Conservation (phyloP, 2,329 filamentous ascomycete genomes). For the Zymoseptoria passerinii region DNA sequence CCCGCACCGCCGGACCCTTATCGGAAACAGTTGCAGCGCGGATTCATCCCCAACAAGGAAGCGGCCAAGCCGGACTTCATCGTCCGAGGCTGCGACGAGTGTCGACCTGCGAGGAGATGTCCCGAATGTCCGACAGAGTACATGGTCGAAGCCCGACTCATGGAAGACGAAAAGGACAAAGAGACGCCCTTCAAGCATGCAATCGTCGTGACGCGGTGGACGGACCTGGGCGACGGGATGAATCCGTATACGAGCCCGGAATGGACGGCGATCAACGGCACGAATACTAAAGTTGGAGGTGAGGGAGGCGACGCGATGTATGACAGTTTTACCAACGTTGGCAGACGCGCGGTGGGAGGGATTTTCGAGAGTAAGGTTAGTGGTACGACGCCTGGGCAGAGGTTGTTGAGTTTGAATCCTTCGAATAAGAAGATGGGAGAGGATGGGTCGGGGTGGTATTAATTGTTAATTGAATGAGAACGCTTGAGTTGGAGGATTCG, state of each 20-base stretch:
- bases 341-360: conserved; percentile 49
- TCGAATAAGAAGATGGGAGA: conserved; percentile 47
- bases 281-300: conserved; percentile 21
- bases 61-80: conserved; percentile 38
- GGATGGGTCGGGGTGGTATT: conserved; percentile 46
- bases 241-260: conserved; percentile 42
- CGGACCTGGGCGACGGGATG: conserved; percentile 50
- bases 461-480: neutral
- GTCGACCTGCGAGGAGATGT: conserved; percentile 52
- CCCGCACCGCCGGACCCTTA: conserved; percentile 39
- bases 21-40: conserved; percentile 35
- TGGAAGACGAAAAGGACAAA: conserved; percentile 44
- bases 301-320: conserved; percentile 29
- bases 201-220: conserved; percentile 54
- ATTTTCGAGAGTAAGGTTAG: conserved; percentile 51
- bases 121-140: conserved; percentile 57
- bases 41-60: conserved; percentile 28
- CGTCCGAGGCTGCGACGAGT: conserved; percentile 46
- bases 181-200: conserved; percentile 48
- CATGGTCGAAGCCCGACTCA: conserved; percentile 51
- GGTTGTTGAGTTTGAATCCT: conserved; percentile 52
- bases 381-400: conserved; percentile 47
- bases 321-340: conserved; percentile 47
- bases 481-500: neutral
- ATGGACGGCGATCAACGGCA: conserved; percentile 49